Evolutionary conservation across 306 rosid species (phyloP).

Genomic region (Ormosia semicastrata): DNA sequence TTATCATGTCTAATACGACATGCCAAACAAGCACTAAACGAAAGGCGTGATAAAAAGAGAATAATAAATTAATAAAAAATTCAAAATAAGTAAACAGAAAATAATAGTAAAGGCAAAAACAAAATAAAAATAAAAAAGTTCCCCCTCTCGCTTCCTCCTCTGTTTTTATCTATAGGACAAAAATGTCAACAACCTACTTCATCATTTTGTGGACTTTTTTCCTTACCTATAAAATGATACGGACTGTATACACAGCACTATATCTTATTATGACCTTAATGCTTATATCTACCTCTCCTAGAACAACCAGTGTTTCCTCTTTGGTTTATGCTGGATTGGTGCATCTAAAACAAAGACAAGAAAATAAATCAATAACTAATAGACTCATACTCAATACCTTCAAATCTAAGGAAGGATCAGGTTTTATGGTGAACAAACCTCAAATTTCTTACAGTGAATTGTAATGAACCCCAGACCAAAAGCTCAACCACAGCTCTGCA

Average conservation of each 20-base stretch:
- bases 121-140: neutral
- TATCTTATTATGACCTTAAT: neutral
- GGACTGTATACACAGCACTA: neutral
- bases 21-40: too few species aligned
- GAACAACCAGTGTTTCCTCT: slow-evolving; percentile 86
- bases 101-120: neutral
- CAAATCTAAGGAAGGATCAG: neutral
- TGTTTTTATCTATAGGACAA: neutral
- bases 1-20: too few species aligned
- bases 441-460: slow-evolving; percentile 67
- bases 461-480: slow-evolving; percentile 95
- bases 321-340: slow-evolving; percentile 62
- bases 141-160: neutral
- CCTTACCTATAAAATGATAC: neutral
- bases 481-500: slow-evolving; percentile 94
- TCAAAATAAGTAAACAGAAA: neutral
- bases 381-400: neutral
- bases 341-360: slow-evolving; percentile 50
- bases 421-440: slow-evolving; percentile 42
- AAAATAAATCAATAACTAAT: slow-evolving; percentile 16
- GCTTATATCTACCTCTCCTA: slow-evolving; percentile 33
- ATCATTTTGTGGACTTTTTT: neutral
- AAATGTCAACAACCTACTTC: slow-evolving; percentile 15
- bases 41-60: neutral
- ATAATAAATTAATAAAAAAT: neutral